Conservation (phyloP, 225 moss, liverwort and hornwort species). For the Bryoerythrophyllum caledonicum region DNA sequence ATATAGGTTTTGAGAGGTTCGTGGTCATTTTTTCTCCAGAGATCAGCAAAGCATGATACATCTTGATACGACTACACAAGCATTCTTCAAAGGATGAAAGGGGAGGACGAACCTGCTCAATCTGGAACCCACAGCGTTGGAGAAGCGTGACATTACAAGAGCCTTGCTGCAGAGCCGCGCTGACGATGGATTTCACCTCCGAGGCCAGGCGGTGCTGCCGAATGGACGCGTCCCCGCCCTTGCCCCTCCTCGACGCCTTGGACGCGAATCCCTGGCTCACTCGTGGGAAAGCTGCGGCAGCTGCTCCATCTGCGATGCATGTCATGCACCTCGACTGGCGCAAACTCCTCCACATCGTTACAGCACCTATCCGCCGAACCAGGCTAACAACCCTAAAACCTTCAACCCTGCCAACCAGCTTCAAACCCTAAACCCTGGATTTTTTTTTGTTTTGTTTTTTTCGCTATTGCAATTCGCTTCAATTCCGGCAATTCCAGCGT, state of each 20-base stretch:
- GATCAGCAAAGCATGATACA: too few relatives aligned
- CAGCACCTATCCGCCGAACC: background rate
- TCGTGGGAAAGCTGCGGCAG: constrained; percentile 1
- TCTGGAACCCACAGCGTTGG: constrained; percentile 71
- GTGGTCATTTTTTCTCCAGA: too few relatives aligned
- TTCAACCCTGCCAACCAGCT: too few relatives aligned
- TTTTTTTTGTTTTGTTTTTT: too few relatives aligned
- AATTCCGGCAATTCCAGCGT: too few relatives aligned
- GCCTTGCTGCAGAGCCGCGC: constrained; percentile 68
- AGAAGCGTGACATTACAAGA: constrained; percentile 58
- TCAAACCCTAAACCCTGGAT: too few relatives aligned
- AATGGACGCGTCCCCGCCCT: constrained; percentile 44
- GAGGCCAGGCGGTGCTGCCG: constrained; percentile 76
- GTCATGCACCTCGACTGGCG: constrained; percentile 1
- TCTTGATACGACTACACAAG: too few relatives aligned
- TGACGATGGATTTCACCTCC: constrained; percentile 63
- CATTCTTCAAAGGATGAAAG: too few relatives aligned
- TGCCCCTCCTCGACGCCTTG: constrained; percentile 3
- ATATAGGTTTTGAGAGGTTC: too few relatives aligned
- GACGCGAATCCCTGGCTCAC: constrained; percentile 13
- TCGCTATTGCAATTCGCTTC: too few relatives aligned
- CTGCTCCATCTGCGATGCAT: constrained; percentile 5
- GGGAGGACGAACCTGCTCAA: constrained; percentile 43
- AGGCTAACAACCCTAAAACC: constrained; percentile 3
- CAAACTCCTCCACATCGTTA: constrained; percentile 47